These are phyloP conservation scores for Smithsoniella earleae DNA, from an alignment of 163 green algal species.

Conservation along the genomic window DNA sequence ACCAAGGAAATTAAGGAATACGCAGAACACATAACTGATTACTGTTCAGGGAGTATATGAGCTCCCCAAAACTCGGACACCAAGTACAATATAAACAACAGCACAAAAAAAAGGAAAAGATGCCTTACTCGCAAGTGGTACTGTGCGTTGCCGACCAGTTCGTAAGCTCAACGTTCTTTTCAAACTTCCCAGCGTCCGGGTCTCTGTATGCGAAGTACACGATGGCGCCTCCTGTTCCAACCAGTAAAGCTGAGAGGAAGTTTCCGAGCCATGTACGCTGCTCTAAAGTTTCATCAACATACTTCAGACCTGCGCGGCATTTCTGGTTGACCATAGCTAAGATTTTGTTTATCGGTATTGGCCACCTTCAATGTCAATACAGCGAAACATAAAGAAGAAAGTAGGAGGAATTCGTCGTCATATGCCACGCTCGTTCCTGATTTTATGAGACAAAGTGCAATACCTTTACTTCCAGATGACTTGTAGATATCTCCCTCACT, in stretches of 20 bases:
- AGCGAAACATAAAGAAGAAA: too few species aligned
- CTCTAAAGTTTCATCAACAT: slow-evolving; percentile 1
- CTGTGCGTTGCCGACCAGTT: slow-evolving; percentile 93
- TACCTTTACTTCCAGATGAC: too few species aligned
- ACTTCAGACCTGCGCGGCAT: slow-evolving; percentile 16
- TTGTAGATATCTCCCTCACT: too few species aligned
- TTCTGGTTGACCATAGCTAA: too few species aligned
- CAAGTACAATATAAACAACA: too few species aligned
- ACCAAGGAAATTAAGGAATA: neutral
- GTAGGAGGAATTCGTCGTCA: too few species aligned
- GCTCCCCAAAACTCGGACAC: slow-evolving; percentile 6
- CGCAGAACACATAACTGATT: neutral
- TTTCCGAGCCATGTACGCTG: slow-evolving; percentile 29
- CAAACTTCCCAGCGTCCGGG: slow-evolving; percentile 36
- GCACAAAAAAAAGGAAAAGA: neutral
- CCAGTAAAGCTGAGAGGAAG: slow-evolving; percentile 37
- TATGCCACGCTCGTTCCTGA: too few species aligned
- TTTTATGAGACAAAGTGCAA: too few species aligned
- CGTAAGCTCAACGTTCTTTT: slow-evolving; percentile 39
- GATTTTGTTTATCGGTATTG: too few species aligned
- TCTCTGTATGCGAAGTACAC: slow-evolving; percentile 37
- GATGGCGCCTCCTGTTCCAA: slow-evolving; percentile 25
- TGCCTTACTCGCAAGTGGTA: slow-evolving; percentile 38
- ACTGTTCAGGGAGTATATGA: too few species aligned
- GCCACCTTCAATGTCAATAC: too few species aligned